Evolutionary conservation across 2,329 filamentous ascomycete genomes (phyloP), one percentile per base, ranked within the genome.

Genomic region (Arthrobotrys sphaeroides): DNA sequence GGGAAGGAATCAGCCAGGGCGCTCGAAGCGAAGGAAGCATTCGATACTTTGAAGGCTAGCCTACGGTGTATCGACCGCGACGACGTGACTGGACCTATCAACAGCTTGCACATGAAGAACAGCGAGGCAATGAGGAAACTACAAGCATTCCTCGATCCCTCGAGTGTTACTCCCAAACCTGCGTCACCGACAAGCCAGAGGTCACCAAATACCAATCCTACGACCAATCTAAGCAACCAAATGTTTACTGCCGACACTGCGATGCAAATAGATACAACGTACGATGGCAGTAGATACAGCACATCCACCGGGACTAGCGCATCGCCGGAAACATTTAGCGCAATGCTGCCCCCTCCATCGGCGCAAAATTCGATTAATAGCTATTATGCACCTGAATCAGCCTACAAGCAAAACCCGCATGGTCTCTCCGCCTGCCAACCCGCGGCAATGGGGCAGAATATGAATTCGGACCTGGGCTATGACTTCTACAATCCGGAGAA

Each of bases 401-500:
- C 24, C 6, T 53, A 20, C 47, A 74, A 74, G 18, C 5, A 31
- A 1, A 10, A 9, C 12, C 38, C 62, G 3, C 61, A 73, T 22
- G 55, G 33, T 16, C 49, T 66, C 22, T 73, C 65, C 33, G 36
- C 51, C 10, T 55, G 43, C 5, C 53, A 47, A 22, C 51, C 55
- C 2, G 28, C 61, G n/a, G 22, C 45, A 9, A 43, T 55, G 45
- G 49, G 22, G 4, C 62, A 66, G n/a, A 49, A 49, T 12, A 36
- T 55, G 57, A 49, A 12, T n/a, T 31, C 61, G 16, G 40, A 51
- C 16, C 55, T 68, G 22, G 70, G 68, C 33, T 74, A 62, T 18
- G 67, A 74, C 38, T 74, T 74, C 36, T 74, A 74, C 40, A 74
- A 74, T 40, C 70, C 70, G 3, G 70, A 74, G 12, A 74, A 74